Percentiles rank a stretch among this genome's conserved stretches.
These are phyloP conservation scores for Macrolepiota albuminosa DNA, from an alignment of 768 basidiomycete genomes.

Conservation along the genomic window DNA sequence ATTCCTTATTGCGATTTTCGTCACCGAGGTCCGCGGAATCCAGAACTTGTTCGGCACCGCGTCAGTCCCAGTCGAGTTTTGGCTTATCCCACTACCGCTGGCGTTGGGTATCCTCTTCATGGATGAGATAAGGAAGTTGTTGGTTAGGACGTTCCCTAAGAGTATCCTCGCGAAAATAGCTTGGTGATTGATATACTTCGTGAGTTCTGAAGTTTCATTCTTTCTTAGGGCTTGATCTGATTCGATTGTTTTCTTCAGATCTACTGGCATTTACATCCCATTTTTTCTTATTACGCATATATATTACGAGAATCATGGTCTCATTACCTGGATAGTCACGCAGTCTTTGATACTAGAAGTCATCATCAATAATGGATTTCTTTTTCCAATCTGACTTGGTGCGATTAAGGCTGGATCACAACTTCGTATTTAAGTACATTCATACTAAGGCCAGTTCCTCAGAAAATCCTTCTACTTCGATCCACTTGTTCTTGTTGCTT, in stretches of 20 bases:
- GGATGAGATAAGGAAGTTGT: constrained; percentile 40
- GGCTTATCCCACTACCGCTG: constrained; percentile 42
- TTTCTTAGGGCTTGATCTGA: not conserved
- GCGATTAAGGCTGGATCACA: too few species aligned
- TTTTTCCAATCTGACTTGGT: not conserved
- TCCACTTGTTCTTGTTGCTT: not conserved
- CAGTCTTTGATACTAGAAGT: not conserved
- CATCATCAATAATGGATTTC: not conserved
- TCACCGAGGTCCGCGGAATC: constrained; percentile 38
- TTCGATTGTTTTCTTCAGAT: not conserved
- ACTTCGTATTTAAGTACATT: not conserved
- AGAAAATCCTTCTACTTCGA: not conserved
- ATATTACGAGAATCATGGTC: not conserved
- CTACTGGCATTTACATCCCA: not conserved
- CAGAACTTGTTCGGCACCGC: constrained; percentile 34
- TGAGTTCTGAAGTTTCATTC: not conserved
- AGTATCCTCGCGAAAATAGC: constrained; percentile 12
- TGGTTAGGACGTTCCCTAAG: constrained; percentile 26
- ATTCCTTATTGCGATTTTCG: constrained; percentile 36
- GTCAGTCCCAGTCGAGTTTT: constrained; percentile 43
- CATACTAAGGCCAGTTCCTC: not conserved
- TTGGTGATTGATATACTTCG: constrained; percentile 8
- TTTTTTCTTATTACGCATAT: not conserved
- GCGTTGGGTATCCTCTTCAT: constrained; percentile 34
- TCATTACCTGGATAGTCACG: not conserved